These are phyloP conservation scores for Vaccinium myrtillus DNA, from an alignment of 148 eudicot species.

Conservation along the genomic window DNA sequence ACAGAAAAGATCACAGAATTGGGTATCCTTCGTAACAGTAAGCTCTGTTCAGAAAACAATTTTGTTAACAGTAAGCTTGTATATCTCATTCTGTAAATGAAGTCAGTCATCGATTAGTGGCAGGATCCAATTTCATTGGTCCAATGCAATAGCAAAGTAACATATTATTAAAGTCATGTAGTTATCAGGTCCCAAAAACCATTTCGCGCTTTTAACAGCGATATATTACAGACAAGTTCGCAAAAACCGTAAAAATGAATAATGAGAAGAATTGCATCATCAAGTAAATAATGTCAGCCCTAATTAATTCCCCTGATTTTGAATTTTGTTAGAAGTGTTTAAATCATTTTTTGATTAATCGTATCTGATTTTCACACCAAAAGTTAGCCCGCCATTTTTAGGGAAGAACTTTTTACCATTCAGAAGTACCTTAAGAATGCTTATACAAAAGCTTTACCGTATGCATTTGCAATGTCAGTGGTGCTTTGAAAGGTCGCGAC, in stretches of 20 bases:
- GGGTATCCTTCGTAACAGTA: background rate
- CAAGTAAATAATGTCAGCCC: background rate
- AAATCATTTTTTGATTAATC: background rate
- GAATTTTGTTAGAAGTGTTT: background rate
- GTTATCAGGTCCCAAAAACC: background rate
- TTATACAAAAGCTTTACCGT: slow-evolving; percentile 39
- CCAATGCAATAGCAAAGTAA: background rate
- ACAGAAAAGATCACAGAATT: background rate
- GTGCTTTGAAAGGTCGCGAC: slow-evolving; percentile 79
- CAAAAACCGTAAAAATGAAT: background rate
- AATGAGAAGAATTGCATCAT: background rate
- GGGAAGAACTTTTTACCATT: background rate
- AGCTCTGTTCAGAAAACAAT: background rate
- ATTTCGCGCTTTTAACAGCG: background rate
- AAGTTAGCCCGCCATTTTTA: background rate
- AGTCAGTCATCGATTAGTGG: background rate
- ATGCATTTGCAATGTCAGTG: slow-evolving; percentile 86
- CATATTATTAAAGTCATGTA: background rate
- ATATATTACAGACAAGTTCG: background rate
- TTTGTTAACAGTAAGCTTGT: background rate
- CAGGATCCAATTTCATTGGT: background rate
- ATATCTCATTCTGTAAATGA: background rate
- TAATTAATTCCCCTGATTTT: background rate
- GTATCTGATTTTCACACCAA: background rate
- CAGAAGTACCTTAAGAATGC: background rate